Conservation (phyloP, 2,329 filamentous ascomycete species). For the Monilinia aucupariae region DNA sequence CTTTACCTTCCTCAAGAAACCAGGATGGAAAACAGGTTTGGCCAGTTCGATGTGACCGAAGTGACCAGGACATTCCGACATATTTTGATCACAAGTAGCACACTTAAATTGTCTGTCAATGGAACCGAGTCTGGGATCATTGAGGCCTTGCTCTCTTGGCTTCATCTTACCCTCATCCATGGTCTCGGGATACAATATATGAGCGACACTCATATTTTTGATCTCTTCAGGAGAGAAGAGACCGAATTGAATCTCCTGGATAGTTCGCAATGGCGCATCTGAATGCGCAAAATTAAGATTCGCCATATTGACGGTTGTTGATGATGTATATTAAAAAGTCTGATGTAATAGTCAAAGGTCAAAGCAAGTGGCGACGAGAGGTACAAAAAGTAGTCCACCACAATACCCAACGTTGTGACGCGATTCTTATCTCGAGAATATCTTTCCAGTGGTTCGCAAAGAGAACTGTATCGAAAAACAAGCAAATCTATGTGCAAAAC, state of each 20-base stretch:
- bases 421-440: conserved; percentile 23
- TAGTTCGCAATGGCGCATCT: conserved; percentile 91
- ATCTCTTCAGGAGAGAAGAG: conserved; percentile 97
- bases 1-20: conserved; percentile 98
- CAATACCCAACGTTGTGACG: conserved; percentile 24
- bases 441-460: conserved; percentile 6
- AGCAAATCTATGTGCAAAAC: conserved; percentile 27
- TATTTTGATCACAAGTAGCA: conserved; percentile 91
- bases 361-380: conserved; percentile 18
- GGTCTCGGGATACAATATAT: conserved; percentile 97
- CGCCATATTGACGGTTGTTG: conserved; percentile 61
- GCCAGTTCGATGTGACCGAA: conserved; percentile 98
- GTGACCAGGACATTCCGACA: conserved; percentile 93
- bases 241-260: conserved; percentile 99
- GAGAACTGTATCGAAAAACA: conserved; percentile 20
- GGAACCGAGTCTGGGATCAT: conserved; percentile 91
- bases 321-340: conserved; percentile 14
- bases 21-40: conserved; percentile 88
- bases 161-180: conserved; percentile 95
- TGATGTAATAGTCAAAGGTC: conserved; percentile 7
- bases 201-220: conserved; percentile 95
- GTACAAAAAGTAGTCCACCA: conserved; percentile 19
- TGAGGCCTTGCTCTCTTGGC: conserved; percentile 85
- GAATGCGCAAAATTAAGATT: conserved; percentile 88
- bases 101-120: conserved; percentile 95